Evolutionary conservation across 2,329 filamentous ascomycete genomes (phyloP).

Genomic region (Exophiala calicioides): DNA sequence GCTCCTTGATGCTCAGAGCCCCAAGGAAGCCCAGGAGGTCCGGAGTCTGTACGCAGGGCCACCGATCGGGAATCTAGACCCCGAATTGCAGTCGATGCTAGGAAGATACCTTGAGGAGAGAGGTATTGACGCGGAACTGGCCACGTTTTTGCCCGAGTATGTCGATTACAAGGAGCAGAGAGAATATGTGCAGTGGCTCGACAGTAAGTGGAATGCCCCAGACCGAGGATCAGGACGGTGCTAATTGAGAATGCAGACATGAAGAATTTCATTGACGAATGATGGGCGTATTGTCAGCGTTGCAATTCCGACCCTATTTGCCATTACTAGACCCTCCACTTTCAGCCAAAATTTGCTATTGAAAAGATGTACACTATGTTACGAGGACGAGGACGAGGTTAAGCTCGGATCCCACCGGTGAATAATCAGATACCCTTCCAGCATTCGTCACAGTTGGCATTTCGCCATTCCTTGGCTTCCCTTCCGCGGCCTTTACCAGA

Average conservation of each 20-base stretch:
- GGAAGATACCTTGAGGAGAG: slow-evolving; percentile 95
- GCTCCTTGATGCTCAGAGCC: slow-evolving; percentile 71
- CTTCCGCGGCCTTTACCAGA: no score
- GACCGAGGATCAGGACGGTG: slow-evolving; percentile 5
- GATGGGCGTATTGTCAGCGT: slow-evolving; percentile 25
- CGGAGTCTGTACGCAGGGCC: slow-evolving; percentile 72
- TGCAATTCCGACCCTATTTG: background rate
- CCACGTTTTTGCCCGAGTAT: slow-evolving; percentile 91
- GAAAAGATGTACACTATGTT: slow-evolving; percentile 23
- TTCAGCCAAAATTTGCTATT: slow-evolving; percentile 12
- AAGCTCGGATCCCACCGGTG: slow-evolving; percentile 2
- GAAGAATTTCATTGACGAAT: slow-evolving; percentile 80
- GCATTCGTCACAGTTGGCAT: no score
- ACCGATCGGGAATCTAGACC: slow-evolving; percentile 89
- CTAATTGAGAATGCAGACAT: slow-evolving; percentile 57
- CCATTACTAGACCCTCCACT: slow-evolving; percentile 22
- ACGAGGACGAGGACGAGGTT: slow-evolving; percentile 7
- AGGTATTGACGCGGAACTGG: slow-evolving; percentile 82
- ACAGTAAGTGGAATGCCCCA: slow-evolving; percentile 52
- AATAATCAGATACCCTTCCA: slow-evolving; percentile 18
- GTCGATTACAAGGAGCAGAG: slow-evolving; percentile 98
- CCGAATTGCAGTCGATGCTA: slow-evolving; percentile 88
- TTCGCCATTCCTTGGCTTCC: no score
- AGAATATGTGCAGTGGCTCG: slow-evolving; percentile 91
- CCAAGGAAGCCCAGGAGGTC: slow-evolving; percentile 66